A percentile compares a stretch with the other conserved stretches of the same genome.
Evolutionary conservation across 305 asterid species (phyloP).

Genomic region (Fraxinus albicans): DNA sequence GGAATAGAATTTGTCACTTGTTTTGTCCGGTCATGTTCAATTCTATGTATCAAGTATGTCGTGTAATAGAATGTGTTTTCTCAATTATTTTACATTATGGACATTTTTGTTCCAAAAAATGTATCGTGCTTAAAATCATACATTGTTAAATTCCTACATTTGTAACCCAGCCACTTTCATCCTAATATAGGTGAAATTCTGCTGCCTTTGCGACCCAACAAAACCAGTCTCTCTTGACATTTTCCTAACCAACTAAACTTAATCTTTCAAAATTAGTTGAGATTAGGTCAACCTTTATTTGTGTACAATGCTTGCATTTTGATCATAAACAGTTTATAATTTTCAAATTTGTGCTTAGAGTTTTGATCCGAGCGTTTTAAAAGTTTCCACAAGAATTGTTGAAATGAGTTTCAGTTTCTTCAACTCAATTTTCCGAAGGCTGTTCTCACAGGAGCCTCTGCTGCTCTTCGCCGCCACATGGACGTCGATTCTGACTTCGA

Average conservation of each 20-base stretch:
- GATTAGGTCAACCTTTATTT: conserved; percentile 44
- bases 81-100: too few relatives aligned
- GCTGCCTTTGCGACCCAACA: conserved; percentile 4
- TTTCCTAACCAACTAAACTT: conserved; percentile 33
- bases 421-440: conserved; percentile 29
- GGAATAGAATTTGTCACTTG: too few relatives aligned
- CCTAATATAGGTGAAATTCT: not conserved
- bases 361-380: too few relatives aligned
- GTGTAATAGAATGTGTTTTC: too few relatives aligned
- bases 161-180: too few relatives aligned
- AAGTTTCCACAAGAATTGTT: too few relatives aligned
- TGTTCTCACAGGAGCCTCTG: conserved; percentile 47
- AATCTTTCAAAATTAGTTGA: conserved; percentile 36
- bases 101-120: too few relatives aligned
- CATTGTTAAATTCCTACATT: too few relatives aligned
- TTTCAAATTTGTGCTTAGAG: too few relatives aligned
- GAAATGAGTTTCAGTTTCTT: conserved; percentile 46
- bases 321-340: not conserved
- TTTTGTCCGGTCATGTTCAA: too few relatives aligned
- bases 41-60: too few relatives aligned
- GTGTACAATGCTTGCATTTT: not conserved
- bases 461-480: conserved; percentile 61
- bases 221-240: conserved; percentile 11
- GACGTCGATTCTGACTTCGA: conserved; percentile 57
- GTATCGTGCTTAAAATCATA: too few relatives aligned